Base-by-base conservation (phyloP, 2,329 filamentous ascomycete genomes). In the Purpureocillium takamizusanense region DNA sequence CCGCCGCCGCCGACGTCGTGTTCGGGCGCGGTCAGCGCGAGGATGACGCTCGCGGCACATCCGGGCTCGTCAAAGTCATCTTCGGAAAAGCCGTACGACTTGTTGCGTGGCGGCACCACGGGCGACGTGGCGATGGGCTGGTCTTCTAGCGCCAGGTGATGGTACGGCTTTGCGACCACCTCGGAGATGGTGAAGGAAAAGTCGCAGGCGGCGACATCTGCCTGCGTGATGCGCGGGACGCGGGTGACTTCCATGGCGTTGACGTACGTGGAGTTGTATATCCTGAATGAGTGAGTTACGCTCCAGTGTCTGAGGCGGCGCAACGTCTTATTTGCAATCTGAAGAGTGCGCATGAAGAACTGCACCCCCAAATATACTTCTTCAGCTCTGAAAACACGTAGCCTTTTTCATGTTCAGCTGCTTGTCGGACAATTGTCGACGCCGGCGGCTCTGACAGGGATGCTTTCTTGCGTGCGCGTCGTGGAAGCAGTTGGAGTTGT, bases 161-260 rank as follows among this genome's bases (percentile, higher is more conserved):
- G 40, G 10, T 43, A 40, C 8, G 46, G 46, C 27, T 38, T 40
- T 7, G 39, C 40, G 16, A 48, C 41, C 28, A 41, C 29, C 7
- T 34, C 30, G 4, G 39, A 35, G 27, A 46, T 43, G 4, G 38
- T 37, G 36, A 48, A 48, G 21, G 40, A 43, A 11, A 46, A 43
- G 29, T 48, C 42, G 9, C 39, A 34, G 13, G 37, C 37, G n/a
- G 39, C 28, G 25, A 48, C 14, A 8, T 48, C 42, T 3, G 36
- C 14, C 6, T 33, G 25, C 9, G 40, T 41, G 15, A 48, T 25
- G 7, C 12, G 28, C 9, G 18, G 32, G 16, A 39, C 42, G 15
- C 42, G 35, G 11, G 11, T 18, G 23, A 43, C 33, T 13, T 43
- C 31, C 41, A 43, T 43, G 13, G 16, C 15, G 30, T n/a, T n/a